Conservation (phyloP, 345 rosid genomes). For the Hibiscus tridactylites region DNA sequence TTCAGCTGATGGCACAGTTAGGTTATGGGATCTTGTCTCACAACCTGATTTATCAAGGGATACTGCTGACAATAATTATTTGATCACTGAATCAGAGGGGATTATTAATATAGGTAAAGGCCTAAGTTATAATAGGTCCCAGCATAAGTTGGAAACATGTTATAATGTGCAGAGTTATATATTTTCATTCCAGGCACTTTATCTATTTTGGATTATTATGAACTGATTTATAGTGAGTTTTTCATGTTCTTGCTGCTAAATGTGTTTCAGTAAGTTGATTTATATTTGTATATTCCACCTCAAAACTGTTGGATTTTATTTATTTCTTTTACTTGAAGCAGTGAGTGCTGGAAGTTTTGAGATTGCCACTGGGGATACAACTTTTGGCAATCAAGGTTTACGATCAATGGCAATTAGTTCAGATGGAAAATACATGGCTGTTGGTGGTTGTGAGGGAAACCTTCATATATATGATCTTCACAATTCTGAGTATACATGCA, state of each 20-base stretch:
- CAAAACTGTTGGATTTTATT: background rate
- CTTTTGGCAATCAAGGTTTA: conserved; percentile 45
- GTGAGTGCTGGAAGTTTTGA: conserved; percentile 70
- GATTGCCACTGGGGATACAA: conserved; percentile 45
- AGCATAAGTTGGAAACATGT: background rate
- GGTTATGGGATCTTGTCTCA: conserved; percentile 74
- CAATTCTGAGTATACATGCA: conserved; percentile 52
- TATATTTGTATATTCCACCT: background rate
- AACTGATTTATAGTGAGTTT: conserved; percentile 9
- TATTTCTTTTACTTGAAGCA: conserved; percentile 14
- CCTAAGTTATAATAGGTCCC: background rate
- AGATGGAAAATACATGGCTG: conserved; percentile 74
- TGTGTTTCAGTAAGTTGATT: background rate
- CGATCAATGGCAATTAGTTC: conserved; percentile 66
- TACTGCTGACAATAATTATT: conserved; percentile 19
- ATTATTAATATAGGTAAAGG: conserved; percentile 45
- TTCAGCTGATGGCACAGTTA: conserved; percentile 73
- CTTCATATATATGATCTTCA: conserved; percentile 69
- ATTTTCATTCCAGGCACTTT: background rate
- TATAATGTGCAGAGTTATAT: background rate
- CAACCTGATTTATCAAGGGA: conserved; percentile 32
- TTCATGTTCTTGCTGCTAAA: background rate
- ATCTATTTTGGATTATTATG: background rate
- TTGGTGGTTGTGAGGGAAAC: conserved; percentile 78
- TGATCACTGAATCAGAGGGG: conserved; percentile 20